These are phyloP conservation scores for Lentinula guzmanii DNA, from an alignment of 768 basidiomycete genomes.

Conservation along the genomic window DNA sequence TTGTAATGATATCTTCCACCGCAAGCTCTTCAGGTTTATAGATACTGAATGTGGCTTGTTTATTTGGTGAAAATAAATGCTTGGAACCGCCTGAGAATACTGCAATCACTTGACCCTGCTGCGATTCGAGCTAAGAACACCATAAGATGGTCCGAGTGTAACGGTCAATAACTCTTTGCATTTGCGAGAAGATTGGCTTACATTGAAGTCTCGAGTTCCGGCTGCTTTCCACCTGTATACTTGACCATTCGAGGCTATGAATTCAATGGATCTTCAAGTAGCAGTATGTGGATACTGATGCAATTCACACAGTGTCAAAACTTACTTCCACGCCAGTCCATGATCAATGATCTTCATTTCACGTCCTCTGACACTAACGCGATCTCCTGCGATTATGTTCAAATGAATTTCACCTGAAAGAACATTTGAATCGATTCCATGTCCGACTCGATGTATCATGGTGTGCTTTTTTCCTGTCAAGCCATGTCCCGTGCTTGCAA, in stretches of 20 bases:
- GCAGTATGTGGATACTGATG: background rate
- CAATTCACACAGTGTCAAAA: background rate
- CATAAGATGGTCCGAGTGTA: too few relatives aligned
- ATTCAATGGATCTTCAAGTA: background rate
- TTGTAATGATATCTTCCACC: background rate
- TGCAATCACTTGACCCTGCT: background rate
- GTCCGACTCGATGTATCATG: background rate
- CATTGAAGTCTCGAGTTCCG: too few relatives aligned
- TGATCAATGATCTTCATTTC: background rate
- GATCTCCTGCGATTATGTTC: background rate
- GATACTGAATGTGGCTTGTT: background rate
- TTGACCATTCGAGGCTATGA: background rate
- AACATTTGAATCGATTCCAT: background rate
- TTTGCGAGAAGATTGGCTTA: too few relatives aligned
- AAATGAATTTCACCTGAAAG: background rate
- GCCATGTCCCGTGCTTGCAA: background rate
- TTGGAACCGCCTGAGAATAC: background rate
- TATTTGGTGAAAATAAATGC: background rate
- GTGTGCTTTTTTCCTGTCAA: background rate
- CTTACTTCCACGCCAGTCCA: background rate
- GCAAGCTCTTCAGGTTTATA: background rate
- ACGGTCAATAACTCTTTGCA: too few relatives aligned
- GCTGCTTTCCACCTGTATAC: background rate
- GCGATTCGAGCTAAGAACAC: too few relatives aligned
- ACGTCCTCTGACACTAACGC: background rate